These are phyloP conservation scores for Combretum micranthum DNA, from an alignment of 345 rosid genomes.

Conservation along the genomic window DNA sequence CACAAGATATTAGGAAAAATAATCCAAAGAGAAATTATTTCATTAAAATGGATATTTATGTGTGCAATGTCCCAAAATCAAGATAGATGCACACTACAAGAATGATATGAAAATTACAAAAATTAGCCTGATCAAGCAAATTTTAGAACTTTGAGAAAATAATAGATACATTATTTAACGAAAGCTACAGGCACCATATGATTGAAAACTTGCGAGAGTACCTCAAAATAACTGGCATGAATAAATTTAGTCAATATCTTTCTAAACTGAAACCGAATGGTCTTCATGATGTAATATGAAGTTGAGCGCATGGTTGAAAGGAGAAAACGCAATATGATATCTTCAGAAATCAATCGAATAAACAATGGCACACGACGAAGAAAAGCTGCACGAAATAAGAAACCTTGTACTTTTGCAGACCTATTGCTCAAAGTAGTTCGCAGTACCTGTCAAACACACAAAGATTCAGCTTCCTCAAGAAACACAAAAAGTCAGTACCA, in stretches of 20 bases:
- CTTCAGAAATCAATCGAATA: constrained; percentile 80
- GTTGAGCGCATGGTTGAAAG: constrained; percentile 77
- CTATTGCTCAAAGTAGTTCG: constrained; percentile 90
- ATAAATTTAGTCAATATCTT: constrained; percentile 84
- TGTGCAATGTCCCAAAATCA: too few species aligned
- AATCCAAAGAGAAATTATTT: too few species aligned
- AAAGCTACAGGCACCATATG: neutral
- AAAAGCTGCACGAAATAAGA: constrained; percentile 92
- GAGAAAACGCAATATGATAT: constrained; percentile 82
- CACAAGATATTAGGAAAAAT: too few species aligned
- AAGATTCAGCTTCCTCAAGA: neutral
- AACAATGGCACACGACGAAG: constrained; percentile 83
- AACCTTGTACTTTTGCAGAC: constrained; percentile 97
- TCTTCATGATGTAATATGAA: constrained; percentile 82
- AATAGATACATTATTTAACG: neutral
- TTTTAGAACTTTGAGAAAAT: neutral
- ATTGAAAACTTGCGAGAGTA: constrained; percentile 9
- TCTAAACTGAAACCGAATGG: constrained; percentile 81
- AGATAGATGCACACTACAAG: too few species aligned
- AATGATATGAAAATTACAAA: too few species aligned
- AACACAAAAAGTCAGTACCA: too few species aligned
- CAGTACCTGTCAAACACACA: constrained; percentile 50
- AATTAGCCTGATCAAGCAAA: too few species aligned
- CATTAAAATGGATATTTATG: too few species aligned
- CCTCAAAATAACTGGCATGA: constrained; percentile 91